Conservation (phyloP, 2,329 filamentous ascomycete species). For the Sarocladiaceae sp. region DNA sequence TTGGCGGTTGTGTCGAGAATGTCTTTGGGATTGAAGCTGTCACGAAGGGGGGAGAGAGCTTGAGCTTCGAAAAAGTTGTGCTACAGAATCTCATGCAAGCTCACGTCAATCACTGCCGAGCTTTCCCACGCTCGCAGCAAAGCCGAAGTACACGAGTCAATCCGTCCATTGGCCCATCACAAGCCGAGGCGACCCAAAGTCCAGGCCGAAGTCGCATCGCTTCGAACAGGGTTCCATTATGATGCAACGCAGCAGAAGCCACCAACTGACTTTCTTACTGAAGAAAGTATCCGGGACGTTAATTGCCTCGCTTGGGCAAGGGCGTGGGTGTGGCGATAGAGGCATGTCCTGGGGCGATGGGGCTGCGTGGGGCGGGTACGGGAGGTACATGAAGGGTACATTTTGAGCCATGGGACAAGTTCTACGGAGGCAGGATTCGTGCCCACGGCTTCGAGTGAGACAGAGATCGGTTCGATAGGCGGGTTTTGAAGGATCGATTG, state of each 20-base stretch:
- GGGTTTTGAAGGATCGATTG: neutral
- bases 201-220: neutral
- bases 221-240: neutral
- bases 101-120: neutral
- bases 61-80: neutral
- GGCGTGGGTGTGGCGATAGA: neutral
- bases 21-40: neutral
- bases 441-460: too few species aligned
- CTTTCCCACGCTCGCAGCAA: too few species aligned
- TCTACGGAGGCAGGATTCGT: neutral
- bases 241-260: constrained; percentile 1
- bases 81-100: neutral
- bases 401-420: neutral
- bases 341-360: neutral
- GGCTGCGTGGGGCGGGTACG: neutral
- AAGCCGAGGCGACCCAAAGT: neutral
- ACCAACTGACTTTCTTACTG: neutral
- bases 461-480: neutral
- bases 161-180: neutral
- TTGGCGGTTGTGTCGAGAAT: neutral
- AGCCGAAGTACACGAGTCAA: neutral
- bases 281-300: neutral
- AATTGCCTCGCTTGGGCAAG: neutral
- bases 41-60: neutral
- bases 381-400: neutral